Evolutionary conservation across 352 stramenopile genomes (phyloP), one percentile per base, ranked within the genome.

Genomic region (Thraustochytrium sp.): DNA sequence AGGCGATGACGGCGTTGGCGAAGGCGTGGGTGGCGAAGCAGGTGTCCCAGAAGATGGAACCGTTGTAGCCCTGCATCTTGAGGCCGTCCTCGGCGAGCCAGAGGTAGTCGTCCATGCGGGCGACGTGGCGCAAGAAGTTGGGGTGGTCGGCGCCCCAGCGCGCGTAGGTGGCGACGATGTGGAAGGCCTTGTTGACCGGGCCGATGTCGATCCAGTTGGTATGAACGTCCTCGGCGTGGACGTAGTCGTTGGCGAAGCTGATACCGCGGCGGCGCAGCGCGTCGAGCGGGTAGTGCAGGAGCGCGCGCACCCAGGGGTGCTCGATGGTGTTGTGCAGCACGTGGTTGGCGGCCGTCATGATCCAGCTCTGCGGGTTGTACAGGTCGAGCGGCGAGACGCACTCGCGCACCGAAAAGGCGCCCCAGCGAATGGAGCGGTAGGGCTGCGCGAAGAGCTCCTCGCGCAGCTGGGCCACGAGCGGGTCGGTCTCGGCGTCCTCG

Each of bases 1-100:
- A 73, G 21, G 55, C 82, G 13, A 87, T 40, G 18, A 93, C 68
- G 18, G 84, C 85, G 40, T 93, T 90, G 38, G 78, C 88, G 34
- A 94, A 76, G n/a, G 90, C 91, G 85, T 97, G 92, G 42, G 92
- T 87, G 29, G 89, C 90, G 86, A 97, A 97, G 37, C 88, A 93
- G 26, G 92, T 93, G 87, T 97, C 93, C 93, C 93, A 97, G 76
- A 92, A 93, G 85, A 96, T 92, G 49, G 85, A 92, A 13, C 93
- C 93, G 82, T 96, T 96, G 88, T 97, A 97, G 44, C 93, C 93
- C 40, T 89, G 84, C 92, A 97, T 96, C 89, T 96, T 97, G 87
- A 97, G 90, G 21, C 93, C 93, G 89, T 97, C 93, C 88, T 97
- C 93, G 9, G 92, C 92, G 42, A 97, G 86, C 92, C 92, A 97